Evolutionary conservation across 2,329 filamentous ascomycete species (phyloP).

Genomic region (Apiospora aurea): DNA sequence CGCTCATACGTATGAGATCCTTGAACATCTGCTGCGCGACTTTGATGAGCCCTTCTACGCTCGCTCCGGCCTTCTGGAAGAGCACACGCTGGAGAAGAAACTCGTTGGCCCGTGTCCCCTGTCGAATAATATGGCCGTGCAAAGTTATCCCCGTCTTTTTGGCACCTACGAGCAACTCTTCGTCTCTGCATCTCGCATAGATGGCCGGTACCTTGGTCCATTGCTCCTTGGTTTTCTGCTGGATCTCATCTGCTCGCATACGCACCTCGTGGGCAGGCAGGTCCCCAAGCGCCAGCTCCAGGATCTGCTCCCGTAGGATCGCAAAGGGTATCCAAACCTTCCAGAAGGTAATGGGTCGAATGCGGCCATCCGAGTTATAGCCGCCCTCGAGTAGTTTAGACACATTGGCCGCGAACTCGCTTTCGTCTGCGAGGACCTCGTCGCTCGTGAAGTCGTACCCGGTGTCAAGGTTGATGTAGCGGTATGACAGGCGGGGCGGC

Average conservation of each 20-base stretch:
- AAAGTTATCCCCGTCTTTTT: slow-evolving; percentile 9
- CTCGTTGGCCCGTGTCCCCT: slow-evolving; percentile 32
- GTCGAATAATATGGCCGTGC: slow-evolving; percentile 24
- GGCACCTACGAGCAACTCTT: slow-evolving; percentile 7
- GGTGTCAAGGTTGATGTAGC: slow-evolving; percentile 41
- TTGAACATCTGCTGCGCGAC: slow-evolving; percentile 40
- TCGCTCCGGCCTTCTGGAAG: slow-evolving; percentile 44
- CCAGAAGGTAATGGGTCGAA: slow-evolving; percentile 37
- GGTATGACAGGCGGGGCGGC: slow-evolving; percentile 42
- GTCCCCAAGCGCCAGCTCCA: slow-evolving; percentile 42
- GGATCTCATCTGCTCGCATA: slow-evolving; percentile 35
- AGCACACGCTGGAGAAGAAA: slow-evolving; percentile 44
- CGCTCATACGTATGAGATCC: slow-evolving; percentile 42
- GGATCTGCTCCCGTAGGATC: slow-evolving; percentile 42
- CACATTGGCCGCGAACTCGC: slow-evolving; percentile 36
- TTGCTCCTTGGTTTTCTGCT: slow-evolving; percentile 34
- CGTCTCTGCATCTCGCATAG: slow-evolving; percentile 34
- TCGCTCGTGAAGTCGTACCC: slow-evolving; percentile 40
- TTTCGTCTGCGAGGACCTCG: slow-evolving; percentile 37
- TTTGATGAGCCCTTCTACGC: slow-evolving; percentile 41
- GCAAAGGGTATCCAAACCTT: slow-evolving; percentile 38
- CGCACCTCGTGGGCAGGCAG: slow-evolving; percentile 43
- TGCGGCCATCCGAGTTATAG: slow-evolving; percentile 35
- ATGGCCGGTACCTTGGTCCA: slow-evolving; percentile 38
- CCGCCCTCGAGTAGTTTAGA: slow-evolving; percentile 39